Evolutionary conservation across 2,329 filamentous ascomycete genomes (phyloP).

Genomic region (Triangularia setosa): DNA sequence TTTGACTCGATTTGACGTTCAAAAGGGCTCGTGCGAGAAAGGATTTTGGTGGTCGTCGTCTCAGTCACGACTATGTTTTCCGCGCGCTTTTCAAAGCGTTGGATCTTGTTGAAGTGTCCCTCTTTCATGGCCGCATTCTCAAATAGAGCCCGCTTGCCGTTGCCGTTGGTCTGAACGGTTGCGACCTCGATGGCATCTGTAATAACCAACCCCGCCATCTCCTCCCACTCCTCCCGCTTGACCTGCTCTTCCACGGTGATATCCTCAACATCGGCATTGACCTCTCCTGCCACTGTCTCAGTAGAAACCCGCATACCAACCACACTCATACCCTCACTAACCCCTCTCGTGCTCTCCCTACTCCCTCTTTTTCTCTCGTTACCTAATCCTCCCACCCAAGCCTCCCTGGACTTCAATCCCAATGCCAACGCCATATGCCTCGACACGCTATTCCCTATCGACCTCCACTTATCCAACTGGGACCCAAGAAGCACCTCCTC

Average conservation of each 20-base stretch:
- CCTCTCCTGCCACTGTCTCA: conserved; percentile 2
- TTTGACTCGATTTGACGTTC: background rate
- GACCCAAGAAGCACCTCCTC: conserved; percentile 64
- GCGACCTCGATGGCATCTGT: background rate
- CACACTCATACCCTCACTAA: background rate
- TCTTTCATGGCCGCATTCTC: background rate
- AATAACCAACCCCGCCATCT: background rate
- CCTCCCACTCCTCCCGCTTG: background rate
- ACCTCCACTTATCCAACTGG: conserved; percentile 53
- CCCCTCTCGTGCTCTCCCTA: conserved; percentile 2
- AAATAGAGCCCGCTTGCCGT: background rate
- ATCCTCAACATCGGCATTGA: background rate
- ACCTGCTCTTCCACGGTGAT: background rate
- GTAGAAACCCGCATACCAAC: background rate
- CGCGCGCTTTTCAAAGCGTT: background rate
- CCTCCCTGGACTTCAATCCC: conserved; percentile 60
- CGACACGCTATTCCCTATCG: conserved; percentile 75
- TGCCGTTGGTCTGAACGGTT: background rate
- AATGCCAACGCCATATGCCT: conserved; percentile 63
- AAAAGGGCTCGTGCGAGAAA: background rate
- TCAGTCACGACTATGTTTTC: background rate
- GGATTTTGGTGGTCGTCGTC: no score
- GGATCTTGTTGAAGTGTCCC: background rate
- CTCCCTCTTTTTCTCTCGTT: conserved; percentile 22
- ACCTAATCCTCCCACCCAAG: conserved; percentile 42